Evolutionary conservation across 331 rosid genomes (phyloP), one percentile per base, ranked within the genome.

Genomic region (Malus hybrid): DNA sequence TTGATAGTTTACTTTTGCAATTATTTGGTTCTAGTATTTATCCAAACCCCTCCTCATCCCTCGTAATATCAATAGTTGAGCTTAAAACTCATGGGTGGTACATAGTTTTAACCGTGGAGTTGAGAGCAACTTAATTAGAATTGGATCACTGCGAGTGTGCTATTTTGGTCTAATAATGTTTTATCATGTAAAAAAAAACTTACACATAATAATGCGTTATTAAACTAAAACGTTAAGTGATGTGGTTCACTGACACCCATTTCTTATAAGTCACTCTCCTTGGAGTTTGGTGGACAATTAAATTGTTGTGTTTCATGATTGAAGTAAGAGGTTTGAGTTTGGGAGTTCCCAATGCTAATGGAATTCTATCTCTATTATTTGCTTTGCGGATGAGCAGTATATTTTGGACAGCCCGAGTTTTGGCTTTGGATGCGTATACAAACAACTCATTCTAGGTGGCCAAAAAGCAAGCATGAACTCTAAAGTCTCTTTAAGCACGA

Each of bases 381-480:
- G 3, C 22, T 50, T 32, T 67, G 74, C 60, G 70, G 71, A 70
- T 19, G 67, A n/a, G 57, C 72, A 78, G 28, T 52, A 58, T 44
- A 52, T 68, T 74, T 78, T 34, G 56, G 62, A 58, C 78, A 22
- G 74, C 77, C 10, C 74, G 32, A 30, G 29, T 75, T 78, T 67
- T 58, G 32, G 77, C 60, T 68, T 83, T 4, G 58, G 24, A 73
- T 76, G 83, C 57, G 67, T 72, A 46, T 62, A 65, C 61, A 58
- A 26, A 34, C 20, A n/a, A 64, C 33, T 42, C 50, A 19, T 58
- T 74, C 42, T 13, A 78, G 71, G 75, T 76, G 77, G 60, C 77
- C 74, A 28, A 73, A 81, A 86, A 79, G 76, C 39, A 5, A 33
- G 50, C 70, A 80, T 66, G 64, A 76, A 74, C 83, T 82, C 60